A percentile compares a stretch with the other conserved stretches of the same genome.
phyloP scores from a whole-genome alignment of 2,329 filamentous ascomycete genomes.

The Balansia obtecta region DNA sequence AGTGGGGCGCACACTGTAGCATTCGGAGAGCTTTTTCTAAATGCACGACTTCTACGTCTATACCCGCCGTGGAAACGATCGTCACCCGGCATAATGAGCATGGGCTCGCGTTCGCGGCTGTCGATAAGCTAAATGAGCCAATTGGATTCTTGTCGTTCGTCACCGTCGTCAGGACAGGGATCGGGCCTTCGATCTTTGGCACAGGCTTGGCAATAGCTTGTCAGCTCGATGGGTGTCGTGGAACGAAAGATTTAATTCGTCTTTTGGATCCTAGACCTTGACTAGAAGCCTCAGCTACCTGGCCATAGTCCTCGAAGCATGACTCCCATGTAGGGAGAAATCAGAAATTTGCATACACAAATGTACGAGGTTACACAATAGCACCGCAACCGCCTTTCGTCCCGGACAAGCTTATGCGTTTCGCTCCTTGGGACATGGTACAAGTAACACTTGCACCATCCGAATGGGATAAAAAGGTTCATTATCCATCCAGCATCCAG shows the following conservation, averaged over 20 bases:
- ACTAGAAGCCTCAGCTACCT: background rate
- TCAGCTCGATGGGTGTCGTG: background rate
- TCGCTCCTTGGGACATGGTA: too few relatives aligned
- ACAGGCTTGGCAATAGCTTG: background rate
- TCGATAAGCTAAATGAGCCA: background rate
- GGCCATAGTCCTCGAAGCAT: too few relatives aligned
- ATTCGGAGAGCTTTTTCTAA: background rate
- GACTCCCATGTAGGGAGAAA: too few relatives aligned
- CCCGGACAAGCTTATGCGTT: too few relatives aligned
- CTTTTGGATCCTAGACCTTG: background rate
- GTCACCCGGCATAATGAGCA: conserved; percentile 3
- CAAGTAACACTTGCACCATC: background rate
- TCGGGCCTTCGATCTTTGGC: background rate
- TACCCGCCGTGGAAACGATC: conserved; percentile 4
- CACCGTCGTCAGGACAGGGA: background rate
- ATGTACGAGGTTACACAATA: too few relatives aligned
- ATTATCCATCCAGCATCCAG: background rate
- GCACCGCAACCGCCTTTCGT: too few relatives aligned
- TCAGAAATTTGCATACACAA: too few relatives aligned
- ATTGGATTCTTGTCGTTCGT: conserved; percentile 8
- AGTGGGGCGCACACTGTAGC: too few relatives aligned
- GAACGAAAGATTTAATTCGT: background rate
- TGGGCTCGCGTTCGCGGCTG: conserved; percentile 7
- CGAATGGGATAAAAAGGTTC: background rate
- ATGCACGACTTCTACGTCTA: conserved; percentile 6